Percentiles rank a stretch among this genome's conserved stretches.
Evolutionary conservation across 2,329 filamentous ascomycete species (phyloP).

Genomic region (Sclerotinia nivalis): DNA sequence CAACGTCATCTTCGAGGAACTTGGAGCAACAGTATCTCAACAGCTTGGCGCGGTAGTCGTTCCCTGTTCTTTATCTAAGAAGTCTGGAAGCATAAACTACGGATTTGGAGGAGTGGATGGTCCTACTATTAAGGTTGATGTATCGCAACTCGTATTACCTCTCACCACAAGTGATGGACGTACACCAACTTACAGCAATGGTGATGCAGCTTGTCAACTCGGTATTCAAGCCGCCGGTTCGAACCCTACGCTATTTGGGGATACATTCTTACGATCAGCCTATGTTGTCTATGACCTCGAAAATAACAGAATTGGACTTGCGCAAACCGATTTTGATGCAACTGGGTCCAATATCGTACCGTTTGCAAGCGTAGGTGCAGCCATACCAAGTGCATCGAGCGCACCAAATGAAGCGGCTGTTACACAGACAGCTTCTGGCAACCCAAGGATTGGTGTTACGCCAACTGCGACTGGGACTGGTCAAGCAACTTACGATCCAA

Average conservation of each 20-base stretch:
- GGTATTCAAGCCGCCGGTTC: slow-evolving; percentile 49
- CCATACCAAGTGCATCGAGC: slow-evolving; percentile 35
- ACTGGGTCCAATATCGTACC: slow-evolving; percentile 40
- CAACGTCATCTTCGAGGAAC: slow-evolving; percentile 45
- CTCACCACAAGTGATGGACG: slow-evolving; percentile 40
- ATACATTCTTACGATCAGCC: slow-evolving; percentile 55
- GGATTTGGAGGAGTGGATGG: slow-evolving; percentile 49
- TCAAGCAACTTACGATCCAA: slow-evolving; percentile 35
- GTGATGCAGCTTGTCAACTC: slow-evolving; percentile 52
- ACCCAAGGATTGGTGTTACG: slow-evolving; percentile 30
- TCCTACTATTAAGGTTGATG: slow-evolving; percentile 48
- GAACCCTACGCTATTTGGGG: slow-evolving; percentile 47
- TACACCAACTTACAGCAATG: slow-evolving; percentile 36
- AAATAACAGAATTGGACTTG: slow-evolving; percentile 53
- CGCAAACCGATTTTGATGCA: slow-evolving; percentile 50
- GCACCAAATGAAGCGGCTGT: slow-evolving; percentile 34
- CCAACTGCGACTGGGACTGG: slow-evolving; percentile 28
- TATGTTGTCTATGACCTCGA: slow-evolving; percentile 57
- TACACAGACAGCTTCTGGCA: slow-evolving; percentile 37
- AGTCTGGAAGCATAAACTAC: slow-evolving; percentile 49
- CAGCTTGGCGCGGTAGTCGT: slow-evolving; percentile 51
- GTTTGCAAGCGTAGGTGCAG: slow-evolving; percentile 37
- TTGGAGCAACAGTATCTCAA: slow-evolving; percentile 50
- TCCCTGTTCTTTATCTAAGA: slow-evolving; percentile 46
- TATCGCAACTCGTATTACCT: slow-evolving; percentile 49